These are phyloP conservation scores for Medicago arabica DNA, from an alignment of 306 rosid genomes.

Conservation along the genomic window DNA sequence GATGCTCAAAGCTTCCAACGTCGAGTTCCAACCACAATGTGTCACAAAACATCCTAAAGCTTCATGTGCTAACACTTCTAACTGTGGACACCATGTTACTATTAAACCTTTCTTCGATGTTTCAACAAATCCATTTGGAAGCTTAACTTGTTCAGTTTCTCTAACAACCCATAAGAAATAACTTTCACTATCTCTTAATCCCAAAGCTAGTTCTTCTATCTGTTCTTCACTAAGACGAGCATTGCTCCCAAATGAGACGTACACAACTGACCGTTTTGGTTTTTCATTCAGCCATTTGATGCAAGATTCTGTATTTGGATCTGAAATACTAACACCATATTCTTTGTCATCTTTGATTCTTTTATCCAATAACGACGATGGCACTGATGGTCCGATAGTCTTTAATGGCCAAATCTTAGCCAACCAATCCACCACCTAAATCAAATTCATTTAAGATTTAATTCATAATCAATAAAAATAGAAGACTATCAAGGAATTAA, in stretches of 20 bases:
- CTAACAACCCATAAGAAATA: slow-evolving; percentile 32
- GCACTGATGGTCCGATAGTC: slow-evolving; percentile 31
- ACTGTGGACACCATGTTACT: slow-evolving; percentile 34
- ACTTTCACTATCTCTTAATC: not conserved
- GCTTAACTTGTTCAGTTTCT: not conserved
- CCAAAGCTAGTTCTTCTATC: slow-evolving; percentile 15
- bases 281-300: too few relatives aligned
- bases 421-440: slow-evolving; percentile 33
- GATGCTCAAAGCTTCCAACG: slow-evolving; percentile 20
- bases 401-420: slow-evolving; percentile 20
- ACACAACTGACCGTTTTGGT: too few relatives aligned
- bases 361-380: slow-evolving; percentile 24
- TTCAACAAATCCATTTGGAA: not conserved
- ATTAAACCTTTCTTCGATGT: slow-evolving; percentile 11
- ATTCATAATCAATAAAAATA: not conserved
- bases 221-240: not conserved
- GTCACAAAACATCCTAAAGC: slow-evolving; percentile 13
- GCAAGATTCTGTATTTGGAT: too few relatives aligned
- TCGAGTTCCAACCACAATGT: slow-evolving; percentile 36
- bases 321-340: too few relatives aligned
- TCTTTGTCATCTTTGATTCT: slow-evolving; percentile 22
- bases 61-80: slow-evolving; percentile 18
- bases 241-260: too few relatives aligned
- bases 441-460: not conserved
- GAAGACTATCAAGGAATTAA: not conserved